phyloP scores from a whole-genome alignment of 306 rosid species.

The Cicer bijugum region DNA sequence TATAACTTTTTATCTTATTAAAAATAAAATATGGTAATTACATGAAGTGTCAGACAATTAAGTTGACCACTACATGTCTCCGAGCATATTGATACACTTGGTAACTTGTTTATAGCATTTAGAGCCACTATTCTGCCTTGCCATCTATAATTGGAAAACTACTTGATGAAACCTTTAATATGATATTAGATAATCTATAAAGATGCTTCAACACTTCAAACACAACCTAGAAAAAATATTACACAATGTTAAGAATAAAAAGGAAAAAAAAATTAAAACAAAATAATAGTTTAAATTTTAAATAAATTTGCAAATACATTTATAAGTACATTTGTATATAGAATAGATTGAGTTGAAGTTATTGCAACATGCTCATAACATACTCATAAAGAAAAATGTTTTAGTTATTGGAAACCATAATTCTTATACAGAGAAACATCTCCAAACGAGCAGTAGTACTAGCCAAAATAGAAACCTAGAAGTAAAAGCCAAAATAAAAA shows the following conservation, averaged over 20 bases:
- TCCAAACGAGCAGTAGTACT: conserved; percentile 80
- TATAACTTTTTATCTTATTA: no score
- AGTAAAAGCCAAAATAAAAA: conserved; percentile 37
- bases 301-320: not conserved
- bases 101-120: no score
- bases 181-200: conserved; percentile 15
- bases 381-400: not conserved
- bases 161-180: conserved; percentile 45
- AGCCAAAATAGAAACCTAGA: conserved; percentile 92
- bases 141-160: conserved; percentile 56
- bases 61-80: no score
- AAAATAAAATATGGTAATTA: no score
- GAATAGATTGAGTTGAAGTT: conserved; percentile 74
- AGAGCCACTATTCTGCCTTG: no score
- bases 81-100: no score
- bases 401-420: conserved; percentile 53
- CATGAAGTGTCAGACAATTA: no score
- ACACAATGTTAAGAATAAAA: conserved; percentile 20
- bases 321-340: conserved; percentile 72
- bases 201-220: conserved; percentile 14
- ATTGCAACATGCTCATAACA: conserved; percentile 34
- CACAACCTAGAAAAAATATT: conserved; percentile 8
- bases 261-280: conserved; percentile 1
- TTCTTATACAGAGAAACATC: conserved; percentile 61
- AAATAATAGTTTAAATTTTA: conserved; percentile 37